Base-by-base conservation (phyloP, 352 stramenopile species). In the Phytopythium ostracodes region DNA sequence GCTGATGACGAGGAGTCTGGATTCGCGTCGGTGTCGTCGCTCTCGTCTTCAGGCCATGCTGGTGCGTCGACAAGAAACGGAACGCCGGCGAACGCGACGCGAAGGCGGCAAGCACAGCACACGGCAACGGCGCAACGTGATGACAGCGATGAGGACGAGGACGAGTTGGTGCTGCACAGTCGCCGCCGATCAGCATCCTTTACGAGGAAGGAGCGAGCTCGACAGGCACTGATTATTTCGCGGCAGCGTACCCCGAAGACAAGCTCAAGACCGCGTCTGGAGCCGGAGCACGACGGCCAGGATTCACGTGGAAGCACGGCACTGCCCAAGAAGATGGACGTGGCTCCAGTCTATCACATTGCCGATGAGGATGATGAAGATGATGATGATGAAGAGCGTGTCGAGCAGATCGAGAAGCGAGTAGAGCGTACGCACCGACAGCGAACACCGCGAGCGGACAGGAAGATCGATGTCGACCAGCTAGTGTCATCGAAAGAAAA, bases 321-420 rank as follows among this genome's bases (percentile, higher is more conserved):
- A 15, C 14, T 31, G 20, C 14, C 29, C 11, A 27, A 36, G 17
- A 27, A 29, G 31, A 46, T 58, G 52, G 52, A 58, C 12, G n/a
- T 44, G 29, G 31, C 52, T 29, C 52, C 52, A 29, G 20, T 44
- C 31, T 44, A 44, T 20, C 33, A 58, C n/a, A 58, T 58, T 44
- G 33, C 29, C 31, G 35, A 58, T 20, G 52, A 46, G 14, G 52
- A 58, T 12, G 33, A 58, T 31, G 56, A 66, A 14, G 49, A 66
- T 56, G 50, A 63, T 29, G 58, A 31, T 10, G 59, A 27, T 49
- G 52, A 57, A 1, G 42, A 49, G 42, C 42, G 18, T 49, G 20
- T 25, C 12, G 42, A 25, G 20, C 12, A 63, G 42, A n/a, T 4
- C 25, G 29, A 5, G 15, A 52, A 50, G 31, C 46, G 18, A 52